These are phyloP conservation scores for Tylopilus rubrobrunneus DNA, from an alignment of 768 basidiomycete species.

Conservation along the genomic window DNA sequence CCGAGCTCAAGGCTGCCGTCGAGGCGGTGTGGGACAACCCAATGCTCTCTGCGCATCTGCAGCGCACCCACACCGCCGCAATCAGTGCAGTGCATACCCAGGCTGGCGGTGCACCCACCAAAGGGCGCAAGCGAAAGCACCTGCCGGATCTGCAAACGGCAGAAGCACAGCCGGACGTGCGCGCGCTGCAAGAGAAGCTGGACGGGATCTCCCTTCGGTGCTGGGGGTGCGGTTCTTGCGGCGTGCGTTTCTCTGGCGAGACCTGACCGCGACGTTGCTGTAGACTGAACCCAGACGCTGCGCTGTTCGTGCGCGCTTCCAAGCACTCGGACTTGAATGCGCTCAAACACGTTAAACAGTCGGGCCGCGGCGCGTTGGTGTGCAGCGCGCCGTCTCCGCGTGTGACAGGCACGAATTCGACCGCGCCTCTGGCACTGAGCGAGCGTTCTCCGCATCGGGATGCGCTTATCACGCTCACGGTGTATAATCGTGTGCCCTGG, in stretches of 20 bases:
- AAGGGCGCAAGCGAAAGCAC: conserved; percentile 36
- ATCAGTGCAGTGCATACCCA: conserved; percentile 36
- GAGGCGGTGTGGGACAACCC: conserved; percentile 52
- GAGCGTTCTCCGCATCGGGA: conserved; percentile 21
- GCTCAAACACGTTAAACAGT: conserved; percentile 31
- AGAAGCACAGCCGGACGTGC: conserved; percentile 44
- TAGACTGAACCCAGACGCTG: conserved; percentile 52
- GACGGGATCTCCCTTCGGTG: conserved; percentile 49
- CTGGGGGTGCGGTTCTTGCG: conserved; percentile 50
- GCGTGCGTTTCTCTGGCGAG: not conserved
- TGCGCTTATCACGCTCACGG: conserved; percentile 54
- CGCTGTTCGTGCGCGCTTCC: conserved; percentile 58
- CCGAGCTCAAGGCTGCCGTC: conserved; percentile 45
- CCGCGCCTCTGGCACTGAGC: not conserved
- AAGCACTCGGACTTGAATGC: conserved; percentile 67
- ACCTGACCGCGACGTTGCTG: conserved; percentile 1
- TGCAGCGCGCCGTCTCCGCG: not conserved
- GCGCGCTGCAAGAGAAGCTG: conserved; percentile 46
- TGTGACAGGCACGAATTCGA: not conserved
- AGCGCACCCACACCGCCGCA: conserved; percentile 47
- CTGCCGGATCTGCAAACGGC: conserved; percentile 14
- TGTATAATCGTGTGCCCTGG: conserved; percentile 62
- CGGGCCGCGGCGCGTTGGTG: conserved; percentile 32
- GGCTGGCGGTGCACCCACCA: conserved; percentile 27
- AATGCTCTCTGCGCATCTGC: conserved; percentile 51